These are phyloP conservation scores for Phytophthora macrochlamydospora DNA, from an alignment of 352 stramenopile species.

Conservation along the genomic window DNA sequence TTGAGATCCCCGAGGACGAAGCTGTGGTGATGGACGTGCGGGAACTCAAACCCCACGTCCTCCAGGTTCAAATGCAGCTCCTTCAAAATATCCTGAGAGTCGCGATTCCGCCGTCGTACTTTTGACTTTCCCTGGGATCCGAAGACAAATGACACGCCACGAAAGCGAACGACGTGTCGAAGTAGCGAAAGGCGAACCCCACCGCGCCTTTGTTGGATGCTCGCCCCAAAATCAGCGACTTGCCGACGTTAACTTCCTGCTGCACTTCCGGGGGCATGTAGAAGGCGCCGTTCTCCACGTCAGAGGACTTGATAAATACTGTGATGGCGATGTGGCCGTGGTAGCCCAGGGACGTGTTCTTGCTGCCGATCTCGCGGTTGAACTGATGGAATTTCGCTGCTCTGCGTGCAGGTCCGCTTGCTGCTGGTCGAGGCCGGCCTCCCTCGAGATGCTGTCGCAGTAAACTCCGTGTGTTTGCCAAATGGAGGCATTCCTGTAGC, in stretches of 20 bases:
- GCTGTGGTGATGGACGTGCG: constrained; percentile 86
- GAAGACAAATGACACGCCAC: constrained; percentile 89
- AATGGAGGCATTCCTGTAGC: constrained; percentile 87
- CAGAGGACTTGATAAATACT: constrained; percentile 70
- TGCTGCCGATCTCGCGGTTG: constrained; percentile 79
- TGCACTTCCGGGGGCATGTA: constrained; percentile 79
- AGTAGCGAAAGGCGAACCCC: constrained; percentile 87
- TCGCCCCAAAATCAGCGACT: constrained; percentile 74
- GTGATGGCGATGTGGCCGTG: constrained; percentile 90
- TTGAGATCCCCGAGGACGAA: constrained; percentile 92
- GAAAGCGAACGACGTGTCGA: constrained; percentile 88
- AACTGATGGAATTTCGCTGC: constrained; percentile 58
- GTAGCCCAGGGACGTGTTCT: constrained; percentile 82
- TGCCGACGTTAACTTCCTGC: constrained; percentile 78
- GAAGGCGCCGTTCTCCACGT: constrained; percentile 77
- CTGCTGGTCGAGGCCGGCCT: constrained; percentile 33
- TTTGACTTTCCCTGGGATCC: constrained; percentile 81
- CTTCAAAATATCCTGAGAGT: constrained; percentile 75
- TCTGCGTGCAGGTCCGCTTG: constrained; percentile 18
- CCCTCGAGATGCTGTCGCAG: constrained; percentile 72
- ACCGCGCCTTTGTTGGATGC: constrained; percentile 92
- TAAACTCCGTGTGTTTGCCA: constrained; percentile 62
- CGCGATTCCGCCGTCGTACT: constrained; percentile 75
- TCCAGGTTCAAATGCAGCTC: constrained; percentile 82
- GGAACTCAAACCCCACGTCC: constrained; percentile 87